Percentiles rank a stretch among this genome's conserved stretches.
Conservation (phyloP, 495 filamentous ascomycete genomes). For the Penicillium atrosanguineum region DNA sequence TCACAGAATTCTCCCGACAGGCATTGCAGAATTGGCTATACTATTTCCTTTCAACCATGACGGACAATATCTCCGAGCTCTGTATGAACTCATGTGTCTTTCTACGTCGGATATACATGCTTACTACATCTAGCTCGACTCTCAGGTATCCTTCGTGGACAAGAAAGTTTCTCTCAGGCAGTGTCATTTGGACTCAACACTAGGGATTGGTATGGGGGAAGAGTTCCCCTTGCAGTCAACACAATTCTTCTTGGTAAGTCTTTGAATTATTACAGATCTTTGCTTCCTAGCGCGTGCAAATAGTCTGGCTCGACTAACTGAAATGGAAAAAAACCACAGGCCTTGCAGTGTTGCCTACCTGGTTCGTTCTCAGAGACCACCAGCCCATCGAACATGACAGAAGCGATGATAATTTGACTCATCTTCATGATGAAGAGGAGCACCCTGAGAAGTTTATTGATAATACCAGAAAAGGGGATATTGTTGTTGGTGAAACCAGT, state of each 20-base stretch:
- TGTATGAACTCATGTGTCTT: constrained; percentile 25
- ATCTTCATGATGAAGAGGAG: constrained; percentile 11
- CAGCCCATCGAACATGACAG: constrained; percentile 19
- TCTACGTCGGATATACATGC: constrained; percentile 11
- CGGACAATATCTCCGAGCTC: constrained; percentile 54
- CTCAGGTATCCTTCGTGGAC: constrained; percentile 57
- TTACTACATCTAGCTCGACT: constrained; percentile 42
- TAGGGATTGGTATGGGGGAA: constrained; percentile 42
- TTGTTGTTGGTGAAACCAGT: background rate
- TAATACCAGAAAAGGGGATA: background rate
- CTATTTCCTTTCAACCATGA: constrained; percentile 58
- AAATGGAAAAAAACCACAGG: constrained; percentile 9
- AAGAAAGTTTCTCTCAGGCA: constrained; percentile 61
- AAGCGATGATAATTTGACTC: background rate
- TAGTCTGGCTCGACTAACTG: background rate
- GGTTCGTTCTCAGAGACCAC: constrained; percentile 23
- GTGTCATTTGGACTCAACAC: constrained; percentile 57
- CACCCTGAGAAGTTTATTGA: background rate
- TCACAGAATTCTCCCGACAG: constrained; percentile 41
- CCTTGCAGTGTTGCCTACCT: constrained; percentile 26
- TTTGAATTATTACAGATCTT: background rate
- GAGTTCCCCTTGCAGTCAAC: constrained; percentile 49
- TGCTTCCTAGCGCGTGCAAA: background rate
- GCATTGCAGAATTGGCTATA: constrained; percentile 52
- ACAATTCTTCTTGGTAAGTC: constrained; percentile 46